Evolutionary conservation across 1,284 basidiomycete genomes (phyloP), one percentile per base, ranked within the genome.

Genomic region (Mrakiaceae sp.): DNA sequence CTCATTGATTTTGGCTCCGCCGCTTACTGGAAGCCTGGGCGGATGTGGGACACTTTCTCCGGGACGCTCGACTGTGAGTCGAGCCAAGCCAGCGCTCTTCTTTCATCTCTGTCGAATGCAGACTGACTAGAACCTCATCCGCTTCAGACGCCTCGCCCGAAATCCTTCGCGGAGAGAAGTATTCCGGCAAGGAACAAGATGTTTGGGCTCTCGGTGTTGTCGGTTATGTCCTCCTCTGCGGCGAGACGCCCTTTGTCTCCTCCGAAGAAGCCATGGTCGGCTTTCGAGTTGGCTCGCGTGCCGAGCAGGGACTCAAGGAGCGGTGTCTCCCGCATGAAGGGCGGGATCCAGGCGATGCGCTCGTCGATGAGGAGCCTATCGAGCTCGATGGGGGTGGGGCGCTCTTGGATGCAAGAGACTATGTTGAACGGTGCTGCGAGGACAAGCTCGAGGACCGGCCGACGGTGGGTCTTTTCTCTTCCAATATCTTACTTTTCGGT

Each of bases 121-220:
- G 27, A 27, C 27, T 27, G 27, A 27, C 27, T 27, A 27, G 27
- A 27, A 27, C 27, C 27, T 2, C 40, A 12, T 9, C n/a, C 27
- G 12, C 11, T 3, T 40, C 46, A 58, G 60, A 98, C 72, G 96
- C 95, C 44, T 92, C 90, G 1, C 95, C 96, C 50, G 95, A 98
- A 77, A 98, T 98, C 66, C 77, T 98, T 60, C 86, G 90, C 27
- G 95, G 95, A 9, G 92, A 96, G 73, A 84, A 90, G 67, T 98
- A 98, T 74, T 82, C 87, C 64, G 95, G 95, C 53, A 95, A 94
- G 75, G 92, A 95, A 73, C 94, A 98, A 77, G 95, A 98, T 71
- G 87, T 98, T 0, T 98, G 95, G 95, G 95, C 95, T 0, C 88
- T 96, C 66, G 95, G 95, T n/a, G 93, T 98, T 10, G 90, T 98